Percentiles rank a stretch among this genome's conserved stretches.
Conservation (phyloP, 1,139 yeast genomes). For the Saccharomyces hybrid region DNA sequence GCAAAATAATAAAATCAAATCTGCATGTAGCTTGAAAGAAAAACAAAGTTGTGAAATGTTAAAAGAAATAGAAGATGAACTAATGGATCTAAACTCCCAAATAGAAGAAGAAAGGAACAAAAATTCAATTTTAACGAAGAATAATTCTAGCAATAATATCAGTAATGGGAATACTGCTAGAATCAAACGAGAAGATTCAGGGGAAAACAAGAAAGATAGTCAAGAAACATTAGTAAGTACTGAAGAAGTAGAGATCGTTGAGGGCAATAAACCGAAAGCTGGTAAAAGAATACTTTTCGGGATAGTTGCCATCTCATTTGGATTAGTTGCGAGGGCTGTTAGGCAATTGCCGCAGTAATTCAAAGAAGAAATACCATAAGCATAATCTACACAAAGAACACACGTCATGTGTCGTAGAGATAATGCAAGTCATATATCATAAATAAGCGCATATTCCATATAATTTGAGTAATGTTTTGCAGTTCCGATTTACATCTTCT, state of each 20-base stretch:
- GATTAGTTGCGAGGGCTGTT: conserved; percentile 18
- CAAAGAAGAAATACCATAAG: conserved; percentile 2
- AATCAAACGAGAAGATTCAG: conserved; percentile 3
- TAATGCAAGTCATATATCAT: background rate
- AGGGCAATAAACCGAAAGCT: conserved; percentile 6
- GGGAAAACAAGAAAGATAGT: conserved; percentile 3
- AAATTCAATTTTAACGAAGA: conserved; percentile 17
- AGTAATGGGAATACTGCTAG: conserved; percentile 2
- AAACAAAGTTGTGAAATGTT: conserved; percentile 17
- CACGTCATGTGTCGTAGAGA: background rate
- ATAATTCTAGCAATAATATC: conserved; percentile 4
- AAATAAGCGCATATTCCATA: background rate
- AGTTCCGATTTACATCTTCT: background rate
- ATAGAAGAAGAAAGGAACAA: conserved; percentile 29
- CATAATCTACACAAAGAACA: background rate
- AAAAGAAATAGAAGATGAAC: conserved; percentile 20
- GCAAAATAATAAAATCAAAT: conserved; percentile 19
- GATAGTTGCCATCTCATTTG: conserved; percentile 16
- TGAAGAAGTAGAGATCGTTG: conserved; percentile 5
- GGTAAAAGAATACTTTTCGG: conserved; percentile 10
- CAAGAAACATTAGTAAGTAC: background rate
- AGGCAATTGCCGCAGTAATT: conserved; percentile 4
- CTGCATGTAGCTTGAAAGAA: conserved; percentile 11
- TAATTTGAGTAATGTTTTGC: background rate
- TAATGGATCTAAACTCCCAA: conserved; percentile 28